Conservation (phyloP, 176 grass and related monocot genomes). For the Zoysia japonica region DNA sequence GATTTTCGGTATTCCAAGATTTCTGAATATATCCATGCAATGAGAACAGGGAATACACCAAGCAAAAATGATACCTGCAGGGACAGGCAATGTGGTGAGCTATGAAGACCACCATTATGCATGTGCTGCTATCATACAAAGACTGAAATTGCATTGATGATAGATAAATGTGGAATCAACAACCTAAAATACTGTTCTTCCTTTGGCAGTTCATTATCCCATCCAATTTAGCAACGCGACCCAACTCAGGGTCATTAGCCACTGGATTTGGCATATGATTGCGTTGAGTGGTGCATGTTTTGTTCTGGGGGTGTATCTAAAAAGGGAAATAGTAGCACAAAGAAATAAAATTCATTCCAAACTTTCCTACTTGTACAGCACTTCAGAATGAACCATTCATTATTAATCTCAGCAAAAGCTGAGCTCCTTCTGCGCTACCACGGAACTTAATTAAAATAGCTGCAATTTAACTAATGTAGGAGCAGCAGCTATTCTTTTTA, state of each 20-base stretch:
- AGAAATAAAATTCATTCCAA: background rate
- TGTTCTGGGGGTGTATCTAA: background rate
- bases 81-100: background rate
- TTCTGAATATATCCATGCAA: conserved; percentile 70
- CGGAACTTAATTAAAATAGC: background rate
- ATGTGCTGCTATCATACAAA: background rate
- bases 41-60: conserved; percentile 61
- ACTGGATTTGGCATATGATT: conserved; percentile 3
- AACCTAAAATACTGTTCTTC: background rate
- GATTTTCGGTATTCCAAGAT: conserved; percentile 56
- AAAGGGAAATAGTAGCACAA: background rate
- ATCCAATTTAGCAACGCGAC: background rate
- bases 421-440: background rate
- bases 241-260: background rate
- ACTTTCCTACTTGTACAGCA: background rate
- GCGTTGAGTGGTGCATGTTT: background rate
- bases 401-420: background rate
- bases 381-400: background rate
- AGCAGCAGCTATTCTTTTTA: background rate
- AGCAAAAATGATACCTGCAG: conserved; percentile 71
- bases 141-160: background rate
- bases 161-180: background rate
- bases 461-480: background rate
- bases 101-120: background rate
- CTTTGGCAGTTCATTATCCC: background rate